Percentiles rank a stretch among this genome's conserved stretches.
These are phyloP conservation scores for Candida gigantensis DNA, from an alignment of 1,139 yeast genomes.

Conservation along the genomic window DNA sequence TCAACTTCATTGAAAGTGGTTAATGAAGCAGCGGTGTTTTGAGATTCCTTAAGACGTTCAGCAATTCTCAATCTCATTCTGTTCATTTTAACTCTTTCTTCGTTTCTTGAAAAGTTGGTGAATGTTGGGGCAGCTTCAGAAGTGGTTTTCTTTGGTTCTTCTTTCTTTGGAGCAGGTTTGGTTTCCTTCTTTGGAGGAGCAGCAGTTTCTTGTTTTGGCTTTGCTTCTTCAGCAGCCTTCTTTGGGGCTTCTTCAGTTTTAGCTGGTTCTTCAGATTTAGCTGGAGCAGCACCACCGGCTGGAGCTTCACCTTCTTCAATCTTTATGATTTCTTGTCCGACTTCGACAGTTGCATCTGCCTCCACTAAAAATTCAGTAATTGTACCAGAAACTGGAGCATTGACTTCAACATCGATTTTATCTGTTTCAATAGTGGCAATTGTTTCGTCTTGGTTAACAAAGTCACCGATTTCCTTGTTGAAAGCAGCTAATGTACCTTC, in stretches of 20 bases:
- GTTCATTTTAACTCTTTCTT: slow-evolving; percentile 96
- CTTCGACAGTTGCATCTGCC: slow-evolving; percentile 93
- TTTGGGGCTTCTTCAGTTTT: slow-evolving; percentile 31
- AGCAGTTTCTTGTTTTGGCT: slow-evolving; percentile 47
- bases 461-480: slow-evolving; percentile 84
- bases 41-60: slow-evolving; percentile 98
- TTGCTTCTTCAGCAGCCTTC: slow-evolving; percentile 53
- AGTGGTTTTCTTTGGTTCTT: slow-evolving; percentile 17
- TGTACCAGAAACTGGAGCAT: slow-evolving; percentile 91
- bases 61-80: slow-evolving; percentile 99
- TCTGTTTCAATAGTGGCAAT: slow-evolving; percentile 98
- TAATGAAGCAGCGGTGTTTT: slow-evolving; percentile 97
- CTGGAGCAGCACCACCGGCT: slow-evolving; percentile 57
- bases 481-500: slow-evolving; percentile 92
- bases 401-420: slow-evolving; percentile 95
- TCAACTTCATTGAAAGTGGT: slow-evolving; percentile 98
- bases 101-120: slow-evolving; percentile 76
- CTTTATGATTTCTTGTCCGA: slow-evolving; percentile 89
- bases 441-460: slow-evolving; percentile 82
- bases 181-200: slow-evolving; percentile 28
- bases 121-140: slow-evolving; percentile 44
- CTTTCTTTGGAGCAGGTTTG: slow-evolving; percentile 22
- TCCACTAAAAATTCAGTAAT: slow-evolving; percentile 78
- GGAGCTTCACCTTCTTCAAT: slow-evolving; percentile 91
- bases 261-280: slow-evolving; percentile 28